phyloP scores from a whole-genome alignment of 257 asterid species.

The Scutellaria galericulata region DNA sequence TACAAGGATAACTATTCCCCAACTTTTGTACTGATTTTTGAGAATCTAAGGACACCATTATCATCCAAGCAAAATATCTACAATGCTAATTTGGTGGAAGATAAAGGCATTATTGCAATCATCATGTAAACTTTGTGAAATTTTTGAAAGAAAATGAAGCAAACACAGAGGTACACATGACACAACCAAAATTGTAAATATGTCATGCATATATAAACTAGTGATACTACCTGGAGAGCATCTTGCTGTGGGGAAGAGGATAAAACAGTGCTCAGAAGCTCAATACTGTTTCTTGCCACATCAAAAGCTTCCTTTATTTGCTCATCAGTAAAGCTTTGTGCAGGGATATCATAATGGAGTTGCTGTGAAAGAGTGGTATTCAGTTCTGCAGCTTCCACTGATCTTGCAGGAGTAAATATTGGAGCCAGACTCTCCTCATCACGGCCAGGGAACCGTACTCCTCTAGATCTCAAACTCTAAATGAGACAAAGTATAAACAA shows the following conservation, averaged over 20 bases:
- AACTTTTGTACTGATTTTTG: neutral
- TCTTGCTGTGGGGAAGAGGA: slow-evolving; percentile 98
- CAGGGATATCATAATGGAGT: slow-evolving; percentile 64
- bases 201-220: slow-evolving; percentile 17
- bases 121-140: slow-evolving; percentile 14
- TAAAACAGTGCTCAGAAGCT: slow-evolving; percentile 88
- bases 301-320: slow-evolving; percentile 95
- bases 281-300: slow-evolving; percentile 94
- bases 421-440: slow-evolving; percentile 96
- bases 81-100: slow-evolving; percentile 2
- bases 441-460: slow-evolving; percentile 94
- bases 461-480: slow-evolving; percentile 92
- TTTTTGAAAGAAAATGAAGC: slow-evolving; percentile 19
- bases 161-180: slow-evolving; percentile 5
- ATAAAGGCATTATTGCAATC: neutral
- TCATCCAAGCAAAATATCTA: slow-evolving; percentile 19
- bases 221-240: slow-evolving; percentile 72
- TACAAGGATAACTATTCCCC: slow-evolving; percentile 10
- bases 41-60: neutral
- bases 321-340: slow-evolving; percentile 70
- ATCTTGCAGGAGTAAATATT: slow-evolving; percentile 88
- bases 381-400: slow-evolving; percentile 63
- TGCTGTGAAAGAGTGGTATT: slow-evolving; percentile 58
- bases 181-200: slow-evolving; percentile 17
- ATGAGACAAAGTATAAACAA: slow-evolving; percentile 20